Evolutionary conservation across 805 yeast genomes (phyloP).

Genomic region (Saccharomycopsis fermentans): DNA sequence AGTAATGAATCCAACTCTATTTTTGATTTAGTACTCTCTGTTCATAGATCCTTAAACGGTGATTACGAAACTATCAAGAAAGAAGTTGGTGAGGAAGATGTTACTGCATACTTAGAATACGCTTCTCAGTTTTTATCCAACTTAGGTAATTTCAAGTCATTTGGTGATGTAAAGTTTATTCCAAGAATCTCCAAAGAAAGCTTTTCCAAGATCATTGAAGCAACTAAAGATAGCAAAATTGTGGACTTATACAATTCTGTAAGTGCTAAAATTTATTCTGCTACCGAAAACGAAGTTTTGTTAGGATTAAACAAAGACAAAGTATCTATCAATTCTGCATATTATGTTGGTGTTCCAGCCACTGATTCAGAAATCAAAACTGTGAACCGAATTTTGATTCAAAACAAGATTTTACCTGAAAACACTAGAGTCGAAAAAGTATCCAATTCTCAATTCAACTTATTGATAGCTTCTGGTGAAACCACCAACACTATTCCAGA

Average conservation of each 20-base stretch:
- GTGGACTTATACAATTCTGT: conserved; percentile 32
- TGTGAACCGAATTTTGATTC: conserved; percentile 56
- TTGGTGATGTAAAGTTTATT: conserved; percentile 81
- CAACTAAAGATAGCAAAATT: conserved; percentile 29
- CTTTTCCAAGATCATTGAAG: conserved; percentile 39
- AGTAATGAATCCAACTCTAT: conserved; percentile 72
- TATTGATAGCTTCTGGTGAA: conserved; percentile 60
- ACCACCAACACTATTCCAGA: conserved; percentile 36
- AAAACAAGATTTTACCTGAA: conserved; percentile 59
- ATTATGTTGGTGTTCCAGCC: conserved; percentile 46
- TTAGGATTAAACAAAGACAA: conserved; percentile 58
- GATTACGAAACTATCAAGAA: conserved; percentile 33
- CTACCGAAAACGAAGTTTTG: conserved; percentile 37
- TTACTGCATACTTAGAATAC: conserved; percentile 50
- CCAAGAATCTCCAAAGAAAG: conserved; percentile 46
- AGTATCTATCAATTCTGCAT: conserved; percentile 39
- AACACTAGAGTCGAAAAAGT: conserved; percentile 65
- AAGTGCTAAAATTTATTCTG: conserved; percentile 39
- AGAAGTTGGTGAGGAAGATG: conserved; percentile 28
- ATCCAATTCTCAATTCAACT: conserved; percentile 37
- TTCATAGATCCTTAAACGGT: conserved; percentile 43
- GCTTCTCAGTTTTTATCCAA: conserved; percentile 67
- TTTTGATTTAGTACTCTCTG: conserved; percentile 53
- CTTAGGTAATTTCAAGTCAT: conserved; percentile 73
- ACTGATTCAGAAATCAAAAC: conserved; percentile 54